Conservation (phyloP, 163 green algal genomes). For the Smithsoniella earleae region DNA sequence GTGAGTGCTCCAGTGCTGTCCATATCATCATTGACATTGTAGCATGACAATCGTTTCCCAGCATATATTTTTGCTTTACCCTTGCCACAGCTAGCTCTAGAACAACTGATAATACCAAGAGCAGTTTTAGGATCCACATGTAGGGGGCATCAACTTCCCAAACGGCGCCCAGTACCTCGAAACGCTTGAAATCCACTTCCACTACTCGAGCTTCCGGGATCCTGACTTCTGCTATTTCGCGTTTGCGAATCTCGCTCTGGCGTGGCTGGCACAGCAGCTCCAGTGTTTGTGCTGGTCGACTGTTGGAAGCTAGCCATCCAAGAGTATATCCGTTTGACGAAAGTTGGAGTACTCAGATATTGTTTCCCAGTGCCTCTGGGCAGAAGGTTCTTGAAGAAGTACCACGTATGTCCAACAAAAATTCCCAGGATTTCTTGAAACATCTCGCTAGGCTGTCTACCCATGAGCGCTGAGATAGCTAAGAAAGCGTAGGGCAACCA, state of each 20-base stretch:
- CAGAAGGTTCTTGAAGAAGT: slow-evolving; percentile 26
- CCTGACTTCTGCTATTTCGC: not conserved
- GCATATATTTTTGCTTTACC: no score
- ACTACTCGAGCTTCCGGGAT: not conserved
- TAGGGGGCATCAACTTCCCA: no score
- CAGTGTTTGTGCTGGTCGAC: not conserved
- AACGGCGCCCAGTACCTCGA: not conserved
- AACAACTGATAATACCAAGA: no score
- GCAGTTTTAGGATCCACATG: no score
- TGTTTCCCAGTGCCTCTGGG: slow-evolving; percentile 13
- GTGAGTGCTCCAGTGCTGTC: no score
- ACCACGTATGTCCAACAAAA: slow-evolving; percentile 12
- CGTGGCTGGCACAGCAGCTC: not conserved
- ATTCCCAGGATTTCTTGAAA: not conserved
- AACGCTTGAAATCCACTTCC: not conserved
- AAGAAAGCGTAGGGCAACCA: slow-evolving; percentile 12
- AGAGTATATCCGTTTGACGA: no score
- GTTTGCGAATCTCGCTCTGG: not conserved
- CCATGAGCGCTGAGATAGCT: not conserved
- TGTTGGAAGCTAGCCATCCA: not conserved
- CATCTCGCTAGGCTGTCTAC: not conserved
- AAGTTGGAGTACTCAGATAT: slow-evolving; percentile 17
- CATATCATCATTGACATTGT: no score
- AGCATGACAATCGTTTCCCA: no score
- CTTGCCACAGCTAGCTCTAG: no score